Conservation (phyloP, 805 yeast species). For the Lipomyces yamanashiensis region DNA sequence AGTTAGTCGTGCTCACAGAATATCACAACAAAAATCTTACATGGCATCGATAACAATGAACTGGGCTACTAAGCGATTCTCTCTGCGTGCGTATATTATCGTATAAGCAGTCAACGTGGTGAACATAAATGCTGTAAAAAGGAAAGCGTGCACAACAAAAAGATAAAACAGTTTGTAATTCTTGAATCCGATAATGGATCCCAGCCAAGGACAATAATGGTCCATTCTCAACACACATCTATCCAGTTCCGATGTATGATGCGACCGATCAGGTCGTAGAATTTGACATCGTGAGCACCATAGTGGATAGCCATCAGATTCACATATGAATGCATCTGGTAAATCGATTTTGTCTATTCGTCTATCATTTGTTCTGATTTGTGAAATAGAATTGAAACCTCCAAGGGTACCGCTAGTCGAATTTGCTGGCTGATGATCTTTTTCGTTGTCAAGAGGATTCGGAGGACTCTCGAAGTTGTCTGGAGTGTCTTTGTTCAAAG, state of each 20-base stretch:
- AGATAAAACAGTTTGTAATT: conserved; percentile 67
- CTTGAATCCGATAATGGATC: conserved; percentile 67
- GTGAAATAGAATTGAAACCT: conserved; percentile 1
- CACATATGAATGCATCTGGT: conserved; percentile 70
- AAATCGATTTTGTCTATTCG: conserved; percentile 40
- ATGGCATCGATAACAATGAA: conserved; percentile 27
- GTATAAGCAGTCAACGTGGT: conserved; percentile 28
- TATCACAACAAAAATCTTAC: conserved; percentile 7
- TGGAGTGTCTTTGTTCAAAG: not conserved
- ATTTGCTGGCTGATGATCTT: not conserved
- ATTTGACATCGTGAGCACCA: conserved; percentile 75
- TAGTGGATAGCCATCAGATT: conserved; percentile 70
- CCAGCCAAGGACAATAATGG: conserved; percentile 83
- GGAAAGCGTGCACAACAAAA: conserved; percentile 39
- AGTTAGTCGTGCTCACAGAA: not conserved
- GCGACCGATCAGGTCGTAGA: conserved; percentile 68
- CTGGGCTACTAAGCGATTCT: conserved; percentile 28
- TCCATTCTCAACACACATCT: conserved; percentile 71
- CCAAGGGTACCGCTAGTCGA: not conserved
- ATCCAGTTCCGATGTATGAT: conserved; percentile 63
- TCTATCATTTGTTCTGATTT: conserved; percentile 7
- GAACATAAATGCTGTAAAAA: conserved; percentile 22
- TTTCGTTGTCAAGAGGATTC: not conserved
- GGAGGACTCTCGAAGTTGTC: not conserved
- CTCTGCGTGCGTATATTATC: conserved; percentile 12